Percentiles rank a stretch among this genome's conserved stretches.
Evolutionary conservation across 2,329 filamentous ascomycete genomes (phyloP).

Genomic region (Trichophyton equinum): DNA sequence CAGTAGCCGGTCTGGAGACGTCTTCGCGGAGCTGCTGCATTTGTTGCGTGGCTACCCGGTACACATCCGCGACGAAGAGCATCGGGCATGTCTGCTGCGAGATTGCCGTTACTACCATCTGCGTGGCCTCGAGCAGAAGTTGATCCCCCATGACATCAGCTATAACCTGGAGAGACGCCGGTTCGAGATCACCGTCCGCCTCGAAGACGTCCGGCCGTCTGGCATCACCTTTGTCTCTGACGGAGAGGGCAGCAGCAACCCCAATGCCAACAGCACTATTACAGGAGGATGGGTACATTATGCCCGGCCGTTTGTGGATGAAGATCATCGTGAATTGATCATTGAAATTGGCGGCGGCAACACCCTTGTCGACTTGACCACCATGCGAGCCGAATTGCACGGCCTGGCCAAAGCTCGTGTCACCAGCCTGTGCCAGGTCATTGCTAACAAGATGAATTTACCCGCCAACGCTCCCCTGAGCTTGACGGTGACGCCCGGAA

Average conservation of each 20-base stretch:
- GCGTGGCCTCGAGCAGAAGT: constrained; percentile 75
- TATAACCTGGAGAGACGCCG: constrained; percentile 58
- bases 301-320: constrained; percentile 73
- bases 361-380: constrained; percentile 44
- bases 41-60: constrained; percentile 74
- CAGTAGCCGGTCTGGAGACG: constrained; percentile 67
- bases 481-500: constrained; percentile 54
- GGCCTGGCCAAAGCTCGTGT: constrained; percentile 58
- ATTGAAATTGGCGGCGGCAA: constrained; percentile 64
- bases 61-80: constrained; percentile 59
- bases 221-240: constrained; percentile 57
- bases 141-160: constrained; percentile 63
- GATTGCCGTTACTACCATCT: constrained; percentile 92
- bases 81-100: constrained; percentile 63
- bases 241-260: constrained; percentile 15
- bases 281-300: constrained; percentile 56
- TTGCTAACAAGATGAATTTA: constrained; percentile 67
- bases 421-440: constrained; percentile 60
- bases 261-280: constrained; percentile 11
- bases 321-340: constrained; percentile 58
- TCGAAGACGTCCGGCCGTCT: constrained; percentile 81
- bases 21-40: constrained; percentile 70
- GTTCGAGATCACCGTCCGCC: constrained; percentile 63
- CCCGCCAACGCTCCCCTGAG: constrained; percentile 49
- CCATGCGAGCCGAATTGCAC: constrained; percentile 57